A percentile compares a stretch with the other conserved stretches of the same genome.
These are phyloP conservation scores for Penicillium riverlandense DNA, from an alignment of 495 filamentous ascomycete genomes.

Conservation along the genomic window DNA sequence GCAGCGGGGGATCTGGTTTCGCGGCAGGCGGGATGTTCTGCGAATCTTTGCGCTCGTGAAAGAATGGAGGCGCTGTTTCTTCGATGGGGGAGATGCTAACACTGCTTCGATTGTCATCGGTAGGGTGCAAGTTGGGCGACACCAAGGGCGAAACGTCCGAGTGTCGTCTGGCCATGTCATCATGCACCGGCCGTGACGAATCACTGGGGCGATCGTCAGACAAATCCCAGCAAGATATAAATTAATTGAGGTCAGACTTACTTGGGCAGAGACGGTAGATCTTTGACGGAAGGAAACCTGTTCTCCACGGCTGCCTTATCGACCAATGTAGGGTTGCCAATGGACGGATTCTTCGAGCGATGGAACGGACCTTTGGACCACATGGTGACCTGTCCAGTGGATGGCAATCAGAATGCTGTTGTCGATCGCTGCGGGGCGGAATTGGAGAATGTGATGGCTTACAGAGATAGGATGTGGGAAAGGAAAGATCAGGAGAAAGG, in stretches of 20 bases:
- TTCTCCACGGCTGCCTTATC: constrained; percentile 32
- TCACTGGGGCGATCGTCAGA: not conserved
- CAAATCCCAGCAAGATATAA: constrained; percentile 1
- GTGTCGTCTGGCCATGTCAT: constrained; percentile 2
- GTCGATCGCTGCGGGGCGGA: not conserved
- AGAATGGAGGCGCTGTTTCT: constrained; percentile 8
- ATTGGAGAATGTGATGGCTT: too few relatives aligned
- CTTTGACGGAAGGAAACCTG: constrained; percentile 15
- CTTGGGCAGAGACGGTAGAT: constrained; percentile 34
- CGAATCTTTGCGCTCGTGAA: not conserved
- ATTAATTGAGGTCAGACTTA: constrained; percentile 16
- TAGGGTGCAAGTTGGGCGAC: constrained; percentile 20
- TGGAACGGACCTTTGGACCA: constrained; percentile 36
- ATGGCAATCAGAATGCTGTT: not conserved
- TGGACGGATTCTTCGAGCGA: constrained; percentile 34
- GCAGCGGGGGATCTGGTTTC: not conserved
- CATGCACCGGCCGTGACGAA: not conserved
- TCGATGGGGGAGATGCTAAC: constrained; percentile 43
- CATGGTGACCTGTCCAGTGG: constrained; percentile 22
- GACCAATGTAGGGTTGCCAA: constrained; percentile 38
- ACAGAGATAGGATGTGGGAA: constrained; percentile 3
- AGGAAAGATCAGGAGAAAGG: not conserved
- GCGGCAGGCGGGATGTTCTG: not conserved
- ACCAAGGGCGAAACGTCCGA: constrained; percentile 41
- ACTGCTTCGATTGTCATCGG: constrained; percentile 24